These are phyloP conservation scores for Ophiostoma sp. DNA, from an alignment of 2,329 filamentous ascomycete species.

Conservation along the genomic window DNA sequence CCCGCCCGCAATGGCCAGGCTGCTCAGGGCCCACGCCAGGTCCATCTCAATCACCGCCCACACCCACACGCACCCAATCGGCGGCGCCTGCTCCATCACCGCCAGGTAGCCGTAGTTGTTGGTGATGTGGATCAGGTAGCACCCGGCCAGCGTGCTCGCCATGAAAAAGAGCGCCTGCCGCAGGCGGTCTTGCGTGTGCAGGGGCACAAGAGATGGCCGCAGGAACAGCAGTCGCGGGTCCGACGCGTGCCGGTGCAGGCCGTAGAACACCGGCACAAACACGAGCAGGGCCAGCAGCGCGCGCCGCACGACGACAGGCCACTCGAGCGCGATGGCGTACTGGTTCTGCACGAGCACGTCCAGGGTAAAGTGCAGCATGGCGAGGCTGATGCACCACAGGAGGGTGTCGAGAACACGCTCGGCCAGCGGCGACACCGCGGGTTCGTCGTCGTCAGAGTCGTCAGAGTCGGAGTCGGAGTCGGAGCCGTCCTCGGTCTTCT, in stretches of 20 bases:
- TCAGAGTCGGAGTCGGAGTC: constrained; percentile 35
- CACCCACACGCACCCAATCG: constrained; percentile 83
- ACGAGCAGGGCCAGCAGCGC: constrained; percentile 51
- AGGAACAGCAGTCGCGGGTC: constrained; percentile 47
- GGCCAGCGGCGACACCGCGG: constrained; percentile 39
- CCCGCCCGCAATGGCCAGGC: constrained; percentile 42
- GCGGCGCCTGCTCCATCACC: constrained; percentile 88
- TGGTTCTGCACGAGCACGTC: constrained; percentile 76
- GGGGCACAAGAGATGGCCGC: constrained; percentile 37
- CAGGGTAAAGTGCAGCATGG: constrained; percentile 70
- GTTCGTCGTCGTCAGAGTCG: constrained; percentile 28
- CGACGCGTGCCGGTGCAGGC: constrained; percentile 50
- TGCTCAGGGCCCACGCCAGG: constrained; percentile 57
- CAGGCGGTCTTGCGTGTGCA: constrained; percentile 41
- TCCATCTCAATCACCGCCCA: constrained; percentile 89
- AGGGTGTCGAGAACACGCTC: constrained; percentile 52
- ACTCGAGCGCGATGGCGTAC: constrained; percentile 63
- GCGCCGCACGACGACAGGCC: constrained; percentile 50
- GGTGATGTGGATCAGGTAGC: constrained; percentile 74
- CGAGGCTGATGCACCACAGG: constrained; percentile 57
- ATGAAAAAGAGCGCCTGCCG: constrained; percentile 60
- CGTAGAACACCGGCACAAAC: constrained; percentile 51
- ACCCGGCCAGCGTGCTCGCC: constrained; percentile 59
- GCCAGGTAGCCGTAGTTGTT: constrained; percentile 78
- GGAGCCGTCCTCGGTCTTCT: neutral